phyloP scores from a whole-genome alignment of 1,284 basidiomycete genomes.

The Apiotrichum veenhuisii region DNA sequence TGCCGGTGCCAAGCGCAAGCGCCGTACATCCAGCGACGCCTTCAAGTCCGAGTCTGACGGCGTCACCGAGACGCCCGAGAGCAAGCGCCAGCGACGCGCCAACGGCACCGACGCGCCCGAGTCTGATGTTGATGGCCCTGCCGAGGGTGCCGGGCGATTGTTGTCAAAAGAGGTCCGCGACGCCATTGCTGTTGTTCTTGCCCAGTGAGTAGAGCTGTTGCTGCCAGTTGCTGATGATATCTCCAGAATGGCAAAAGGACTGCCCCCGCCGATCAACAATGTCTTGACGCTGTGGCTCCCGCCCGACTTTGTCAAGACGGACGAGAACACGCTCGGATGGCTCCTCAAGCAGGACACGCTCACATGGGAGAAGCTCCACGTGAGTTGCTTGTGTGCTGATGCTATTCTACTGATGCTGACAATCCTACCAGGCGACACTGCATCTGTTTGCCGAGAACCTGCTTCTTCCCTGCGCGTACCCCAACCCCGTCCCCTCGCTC shows the following conservation, averaged over 20 bases:
- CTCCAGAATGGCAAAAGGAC: conserved; percentile 39
- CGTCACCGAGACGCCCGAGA: conserved; percentile 10
- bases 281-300: conserved; percentile 37
- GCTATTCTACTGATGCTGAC: conserved; percentile 9
- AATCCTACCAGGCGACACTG: conserved; percentile 27
- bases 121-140: neutral
- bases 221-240: neutral
- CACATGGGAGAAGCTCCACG: conserved; percentile 35
- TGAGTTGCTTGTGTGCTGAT: conserved; percentile 25
- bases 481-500: conserved; percentile 42
- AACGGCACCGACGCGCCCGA: conserved; percentile 5
- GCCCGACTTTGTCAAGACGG: conserved; percentile 33
- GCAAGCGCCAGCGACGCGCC: conserved; percentile 10
- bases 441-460: conserved; percentile 42
- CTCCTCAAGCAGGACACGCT: conserved; percentile 32
- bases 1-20: conserved; percentile 24
- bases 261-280: conserved; percentile 37
- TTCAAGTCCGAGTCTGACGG: neutral
- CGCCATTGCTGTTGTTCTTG: conserved; percentile 32
- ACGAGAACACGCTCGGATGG: conserved; percentile 43
- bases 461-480: conserved; percentile 38
- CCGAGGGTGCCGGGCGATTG: conserved; percentile 8
- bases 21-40: conserved; percentile 9
- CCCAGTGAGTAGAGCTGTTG: conserved; percentile 26
- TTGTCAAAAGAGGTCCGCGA: conserved; percentile 29